Base-by-base conservation (phyloP, 208 protist genomes). In the Spongospora subterranea region DNA sequence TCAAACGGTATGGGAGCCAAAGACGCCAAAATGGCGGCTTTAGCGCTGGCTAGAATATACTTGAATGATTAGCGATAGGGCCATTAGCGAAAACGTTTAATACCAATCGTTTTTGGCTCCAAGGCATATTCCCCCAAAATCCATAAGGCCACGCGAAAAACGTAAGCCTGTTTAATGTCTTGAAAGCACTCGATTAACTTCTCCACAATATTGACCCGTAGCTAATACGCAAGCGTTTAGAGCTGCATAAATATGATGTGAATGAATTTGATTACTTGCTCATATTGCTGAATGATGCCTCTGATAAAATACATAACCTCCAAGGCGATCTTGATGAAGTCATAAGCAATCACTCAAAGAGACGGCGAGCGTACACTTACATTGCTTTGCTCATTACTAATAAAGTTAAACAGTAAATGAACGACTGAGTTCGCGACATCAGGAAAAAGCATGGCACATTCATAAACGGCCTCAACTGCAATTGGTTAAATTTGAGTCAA, bases 301-400 rank as follows among this genome's bases (percentile, higher is more conserved):
- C 97, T 95, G 38, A 99, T 95, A 89, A 99, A 97, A 0, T 95
- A 93, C 35, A 98, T 95, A 17, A 98, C 97, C 90, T 98, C 97
- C 46, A 91, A 90, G 32, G 97, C 95, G 17, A 6, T 35, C 71
- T 82, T 40, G n/a, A 82, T n/a, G 35, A 6, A 60, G 50, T 29
- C 13, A 6, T 0, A 94, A 95, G 40, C 88, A 88, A 11, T 89
- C 46, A 29, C 89, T 88, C n/a, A 0, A 6, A 66, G 0, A n/a
- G 24, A 77, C 13, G 1, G 50, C 13, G 1, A 88, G n/a, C 88
- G n/a, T 43, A 89, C 11, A 64, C 20, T 35, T 35, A 89, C 45
- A 43, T 66, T 89, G 1, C 45, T 39, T 46, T 77, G 43, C 38
- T 32, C 46, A 46, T 98, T 97, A 88, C 95, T 96, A 0, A 98